Conservation (phyloP, 305 asterid species). For the Plantago lanceolata region DNA sequence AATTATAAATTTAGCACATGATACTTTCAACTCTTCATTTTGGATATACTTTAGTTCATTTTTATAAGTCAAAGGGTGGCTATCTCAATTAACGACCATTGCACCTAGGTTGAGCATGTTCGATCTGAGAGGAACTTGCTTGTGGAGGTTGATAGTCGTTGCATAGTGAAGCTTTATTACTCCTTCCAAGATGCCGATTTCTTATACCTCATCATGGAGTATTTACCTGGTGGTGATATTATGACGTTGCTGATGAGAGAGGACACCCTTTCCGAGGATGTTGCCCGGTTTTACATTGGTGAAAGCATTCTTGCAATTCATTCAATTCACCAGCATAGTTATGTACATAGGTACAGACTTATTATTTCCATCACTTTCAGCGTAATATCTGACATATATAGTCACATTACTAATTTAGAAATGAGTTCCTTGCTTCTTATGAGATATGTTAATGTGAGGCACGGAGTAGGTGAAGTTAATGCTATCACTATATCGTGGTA, state of each 20-base stretch:
- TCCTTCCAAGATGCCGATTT: slow-evolving; percentile 91
- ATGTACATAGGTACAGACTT: slow-evolving; percentile 69
- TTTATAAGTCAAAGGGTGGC: slow-evolving; percentile 4
- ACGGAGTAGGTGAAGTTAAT: background rate
- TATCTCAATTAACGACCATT: slow-evolving; percentile 17
- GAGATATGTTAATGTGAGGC: background rate
- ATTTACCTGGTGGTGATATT: slow-evolving; percentile 95
- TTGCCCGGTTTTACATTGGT: slow-evolving; percentile 84
- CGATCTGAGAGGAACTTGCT: slow-evolving; percentile 93
- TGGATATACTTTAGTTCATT: slow-evolving; percentile 1
- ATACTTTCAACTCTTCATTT: slow-evolving; percentile 13
- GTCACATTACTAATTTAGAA: too few relatives aligned
- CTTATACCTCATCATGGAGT: slow-evolving; percentile 92
- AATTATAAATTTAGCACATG: background rate
- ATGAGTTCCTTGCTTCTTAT: too few relatives aligned
- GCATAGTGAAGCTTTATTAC: slow-evolving; percentile 86
- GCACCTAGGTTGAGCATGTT: slow-evolving; percentile 83
- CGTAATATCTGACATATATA: background rate
- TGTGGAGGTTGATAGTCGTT: slow-evolving; percentile 92
- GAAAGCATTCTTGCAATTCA: slow-evolving; percentile 88
- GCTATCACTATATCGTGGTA: background rate
- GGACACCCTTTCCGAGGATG: slow-evolving; percentile 75
- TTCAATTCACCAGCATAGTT: slow-evolving; percentile 83
- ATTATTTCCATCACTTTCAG: slow-evolving; percentile 6
- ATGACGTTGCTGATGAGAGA: slow-evolving; percentile 94